These are phyloP conservation scores for Cinnamomum micranthum DNA, from an alignment of 164 flowering plant species.

Conservation along the genomic window DNA sequence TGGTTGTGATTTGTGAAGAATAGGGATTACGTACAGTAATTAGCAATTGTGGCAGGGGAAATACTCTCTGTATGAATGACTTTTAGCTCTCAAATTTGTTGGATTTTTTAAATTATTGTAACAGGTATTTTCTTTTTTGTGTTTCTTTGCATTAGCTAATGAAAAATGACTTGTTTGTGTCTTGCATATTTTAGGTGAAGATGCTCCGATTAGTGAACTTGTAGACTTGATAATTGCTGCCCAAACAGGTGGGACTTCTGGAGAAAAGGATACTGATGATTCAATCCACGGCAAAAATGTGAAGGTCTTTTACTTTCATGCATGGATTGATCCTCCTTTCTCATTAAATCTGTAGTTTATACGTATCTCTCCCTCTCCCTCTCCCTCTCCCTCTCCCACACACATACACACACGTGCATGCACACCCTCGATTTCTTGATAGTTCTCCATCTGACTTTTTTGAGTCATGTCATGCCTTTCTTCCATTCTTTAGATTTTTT, in stretches of 20 bases:
- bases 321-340: too few relatives aligned
- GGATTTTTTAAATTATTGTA: neutral
- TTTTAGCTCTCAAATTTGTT: neutral
- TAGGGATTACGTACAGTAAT: neutral
- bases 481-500: too few relatives aligned
- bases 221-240: constrained; percentile 79
- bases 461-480: too few relatives aligned
- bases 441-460: too few relatives aligned
- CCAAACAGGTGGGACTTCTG: constrained; percentile 43
- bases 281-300: constrained; percentile 12
- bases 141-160: neutral
- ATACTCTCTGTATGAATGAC: neutral
- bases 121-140: neutral
- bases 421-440: too few relatives aligned
- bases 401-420: too few relatives aligned
- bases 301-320: neutral
- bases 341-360: too few relatives aligned
- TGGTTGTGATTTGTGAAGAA: neutral
- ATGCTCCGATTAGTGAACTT: constrained; percentile 53
- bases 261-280: constrained; percentile 24
- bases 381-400: too few relatives aligned
- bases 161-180: constrained; percentile 8
- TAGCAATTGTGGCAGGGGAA: neutral
- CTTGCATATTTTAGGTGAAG: constrained; percentile 45
- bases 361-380: too few relatives aligned